Evolutionary conservation across 2,329 filamentous ascomycete genomes (phyloP), one percentile per base, ranked within the genome.

Genomic region (Rhynchosporium agropyri): DNA sequence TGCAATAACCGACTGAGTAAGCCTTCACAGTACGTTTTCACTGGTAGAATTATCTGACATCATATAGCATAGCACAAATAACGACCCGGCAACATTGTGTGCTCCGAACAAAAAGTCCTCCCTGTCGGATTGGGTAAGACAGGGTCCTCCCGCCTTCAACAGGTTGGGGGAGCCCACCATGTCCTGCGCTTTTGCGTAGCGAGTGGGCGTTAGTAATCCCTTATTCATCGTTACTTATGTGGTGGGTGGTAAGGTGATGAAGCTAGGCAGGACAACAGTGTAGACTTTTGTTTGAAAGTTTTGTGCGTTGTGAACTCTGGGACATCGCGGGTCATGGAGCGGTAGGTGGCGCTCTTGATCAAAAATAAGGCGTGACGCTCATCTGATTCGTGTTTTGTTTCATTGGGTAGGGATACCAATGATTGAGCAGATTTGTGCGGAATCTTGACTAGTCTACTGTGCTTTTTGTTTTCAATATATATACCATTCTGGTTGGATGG

Each of bases 151-250:
- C 40, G 20, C 40, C 26, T 36, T 29, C 38, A 45, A 36, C 7
- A 28, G 36, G 13, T 40, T 28, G 54, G 40, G 54, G 54, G 54
- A 57, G 54, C 29, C 40, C 54, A 57, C 40, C 54, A 33, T 57
- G n/a, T 40, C 33, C 28, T 40, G 43, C 40, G 54, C 54, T 57
- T 45, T 57, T 40, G 54, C 28, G 54, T 57, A 57, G 54, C 54
- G 54, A 45, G 40, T 57, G 54, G 54, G 29, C 40, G 54, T 57
- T 40, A 57, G 40, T 57, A 57, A 13, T 40, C 28, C 33, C 54
- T 46, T 57, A 26, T 57, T 45, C 54, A 57, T 57, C 40, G 40
- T 46, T 29, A 43, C 54, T 36, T 31, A 8, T 57, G 54, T 43
- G 29, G 26, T 46, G 38, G 54, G 13, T 49, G 45, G 31, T 29